Base-by-base conservation (phyloP, 2,329 filamentous ascomycete genomes). In the Didymella segeticola region DNA sequence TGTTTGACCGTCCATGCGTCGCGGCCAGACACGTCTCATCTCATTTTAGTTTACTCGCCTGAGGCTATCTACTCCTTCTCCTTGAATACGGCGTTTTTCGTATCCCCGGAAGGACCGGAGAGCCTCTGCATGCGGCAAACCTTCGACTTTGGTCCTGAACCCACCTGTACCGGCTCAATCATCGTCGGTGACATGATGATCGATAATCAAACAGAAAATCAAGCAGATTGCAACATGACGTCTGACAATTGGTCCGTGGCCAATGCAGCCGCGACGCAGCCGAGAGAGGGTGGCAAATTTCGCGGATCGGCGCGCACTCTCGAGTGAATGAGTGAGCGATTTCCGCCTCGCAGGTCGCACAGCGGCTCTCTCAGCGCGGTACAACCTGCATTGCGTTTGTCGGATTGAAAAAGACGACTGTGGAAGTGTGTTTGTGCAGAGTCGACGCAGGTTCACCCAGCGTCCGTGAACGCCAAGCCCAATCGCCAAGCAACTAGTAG, bases 241-340 rank as follows among this genome's bases (percentile, higher is more conserved):
- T 43, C 50, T 43, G 50, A 47, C 50, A 33, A 43, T 47, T 47
- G 50, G 43, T 31, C 43, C 51, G 51, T 48, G 43, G 51, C 51
- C 22, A 39, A 26, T 37, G 39, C 20, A 48, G 51, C 51, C 43
- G 50, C 43, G 37, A 53, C 50, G 47, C 50, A 47, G 43, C 51
- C 51, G 43, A 31, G 30, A 26, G 22, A 25, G 25, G 38, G 43
- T 47, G 50, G 51, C 51, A 53, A 52, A 53, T 26, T 39, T 38
- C 27, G 20, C 31, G 26, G 26, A 39, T 48, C 27, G 43, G 39
- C 33, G 33, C 31, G 33, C 29, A 48, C 25, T 17, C 31, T 20
- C 23, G 7, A 20, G 19, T 22, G n/a, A n/a, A 7, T 33, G 14
- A 27, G n/a, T 27, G 38, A 29, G 26, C 43, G 19, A 17, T 23